Evolutionary conservation across 345 rosid species (phyloP), one percentile per base, ranked within the genome.

Genomic region (Salix dunnii): DNA sequence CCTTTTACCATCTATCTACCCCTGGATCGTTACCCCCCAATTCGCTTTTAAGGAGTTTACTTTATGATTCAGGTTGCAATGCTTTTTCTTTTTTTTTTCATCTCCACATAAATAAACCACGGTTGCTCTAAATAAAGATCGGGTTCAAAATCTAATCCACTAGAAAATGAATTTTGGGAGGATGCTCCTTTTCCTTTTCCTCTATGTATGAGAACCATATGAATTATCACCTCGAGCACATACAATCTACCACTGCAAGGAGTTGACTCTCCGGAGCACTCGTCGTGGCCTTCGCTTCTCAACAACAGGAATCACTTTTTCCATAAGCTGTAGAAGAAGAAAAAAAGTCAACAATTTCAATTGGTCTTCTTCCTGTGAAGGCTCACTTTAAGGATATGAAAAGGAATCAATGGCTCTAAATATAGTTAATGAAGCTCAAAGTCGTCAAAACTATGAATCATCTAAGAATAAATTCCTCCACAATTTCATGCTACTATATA

Each of bases 301-400:
- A 63, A 76, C 92, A 58, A 90, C 87, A 0, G 95, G 97, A 72
- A 91, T 71, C 80, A 90, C 90, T 53, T 81, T 84, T 85, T 90
- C 95, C 95, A 90, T 88, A 71, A 94, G 91, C 90, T 91, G 91
- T 82, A 82, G 43, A 21, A 75, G 2, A 3, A 35, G 62, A 36
- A 70, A 55, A 65, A 14, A 65, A 53, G 71, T 61, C 25, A 40
- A 27, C 28, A 36, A 64, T 48, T 30, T 46, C 43, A 65, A 63
- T 36, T 60, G 63, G 40, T 31, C 30, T 51, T 53, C 33, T 3
- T 58, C 53, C 1, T 6, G 61, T 6, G 40, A 55, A 72, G 60
- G 33, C 67, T 27, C 38, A 42, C 62, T 55, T 9, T n/a, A 55
- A n/a, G 62, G 27, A 11, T 55, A 13, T 10, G 25, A 55, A 55